phyloP scores from a whole-genome alignment of 768 basidiomycete species.

The Tricholoma sp. region DNA sequence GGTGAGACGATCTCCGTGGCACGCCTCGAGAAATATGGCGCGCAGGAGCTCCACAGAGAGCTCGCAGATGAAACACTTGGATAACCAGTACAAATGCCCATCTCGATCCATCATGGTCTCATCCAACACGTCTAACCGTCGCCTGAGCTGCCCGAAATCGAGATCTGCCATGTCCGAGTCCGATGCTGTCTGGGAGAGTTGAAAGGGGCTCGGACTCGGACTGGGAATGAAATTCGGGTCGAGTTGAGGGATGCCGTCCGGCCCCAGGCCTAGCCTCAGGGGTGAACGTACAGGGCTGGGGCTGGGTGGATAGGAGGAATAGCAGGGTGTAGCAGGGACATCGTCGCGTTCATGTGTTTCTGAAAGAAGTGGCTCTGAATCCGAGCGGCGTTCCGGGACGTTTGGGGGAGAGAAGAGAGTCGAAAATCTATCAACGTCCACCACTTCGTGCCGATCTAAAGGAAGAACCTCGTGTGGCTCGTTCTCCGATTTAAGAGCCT shows the following conservation, averaged over 20 bases:
- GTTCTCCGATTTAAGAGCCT: not conserved
- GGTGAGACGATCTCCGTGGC: not conserved
- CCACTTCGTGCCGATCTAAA: not conserved
- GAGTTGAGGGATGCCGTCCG: not conserved
- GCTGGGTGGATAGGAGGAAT: not conserved
- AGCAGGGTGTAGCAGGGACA: not conserved
- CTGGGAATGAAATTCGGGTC: too few relatives aligned
- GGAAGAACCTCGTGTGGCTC: not conserved
- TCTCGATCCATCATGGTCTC: not conserved
- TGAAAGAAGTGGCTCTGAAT: not conserved
- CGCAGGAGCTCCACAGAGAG: not conserved
- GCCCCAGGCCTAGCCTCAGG: too few relatives aligned
- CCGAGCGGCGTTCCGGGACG: not conserved
- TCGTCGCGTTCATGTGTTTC: not conserved
- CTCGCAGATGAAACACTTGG: not conserved
- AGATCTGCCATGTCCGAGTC: not conserved
- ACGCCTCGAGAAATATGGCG: not conserved
- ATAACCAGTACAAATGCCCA: not conserved
- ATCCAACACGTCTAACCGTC: not conserved
- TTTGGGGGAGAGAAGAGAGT: not conserved
- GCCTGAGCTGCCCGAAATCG: not conserved
- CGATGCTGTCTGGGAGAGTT: not conserved
- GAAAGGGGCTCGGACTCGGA: not conserved
- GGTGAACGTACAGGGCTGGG: not conserved
- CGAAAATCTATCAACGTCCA: not conserved